Percentiles rank a stretch among this genome's conserved stretches.
Conservation (phyloP, 495 filamentous ascomycete species). For the Staphylotrichum tortipilum region DNA sequence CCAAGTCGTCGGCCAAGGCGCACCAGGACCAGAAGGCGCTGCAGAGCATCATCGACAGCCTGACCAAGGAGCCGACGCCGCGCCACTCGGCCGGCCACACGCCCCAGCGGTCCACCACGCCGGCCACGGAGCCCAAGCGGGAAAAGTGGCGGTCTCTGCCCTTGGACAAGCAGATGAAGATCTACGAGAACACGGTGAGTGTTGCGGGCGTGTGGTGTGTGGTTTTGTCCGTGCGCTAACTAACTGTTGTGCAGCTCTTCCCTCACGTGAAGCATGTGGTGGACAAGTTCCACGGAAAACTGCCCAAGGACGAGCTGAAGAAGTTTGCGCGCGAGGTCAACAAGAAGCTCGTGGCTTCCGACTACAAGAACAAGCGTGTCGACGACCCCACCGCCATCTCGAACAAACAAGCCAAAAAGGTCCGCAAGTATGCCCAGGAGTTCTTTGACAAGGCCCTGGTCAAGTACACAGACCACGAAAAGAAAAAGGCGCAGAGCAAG, state of each 20-base stretch:
- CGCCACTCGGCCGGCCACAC: conserved; percentile 46
- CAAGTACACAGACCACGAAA: conserved; percentile 64
- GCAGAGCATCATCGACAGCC: conserved; percentile 77
- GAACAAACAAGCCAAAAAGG: conserved; percentile 68
- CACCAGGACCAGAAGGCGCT: conserved; percentile 46
- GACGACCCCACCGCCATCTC: conserved; percentile 65
- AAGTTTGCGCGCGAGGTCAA: conserved; percentile 77
- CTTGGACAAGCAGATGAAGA: conserved; percentile 81
- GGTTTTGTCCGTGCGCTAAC: conserved; percentile 16
- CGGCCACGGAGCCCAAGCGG: conserved; percentile 54
- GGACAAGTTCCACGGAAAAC: conserved; percentile 74
- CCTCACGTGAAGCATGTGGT: conserved; percentile 77
- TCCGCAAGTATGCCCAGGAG: conserved; percentile 71
- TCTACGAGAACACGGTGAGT: conserved; percentile 84
- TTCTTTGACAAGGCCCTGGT: conserved; percentile 77
- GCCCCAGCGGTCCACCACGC: conserved; percentile 54
- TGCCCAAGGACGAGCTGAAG: conserved; percentile 82
- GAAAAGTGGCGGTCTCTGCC: conserved; percentile 76
- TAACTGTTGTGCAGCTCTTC: conserved; percentile 54
- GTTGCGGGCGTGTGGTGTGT: background rate
- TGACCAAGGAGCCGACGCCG: conserved; percentile 54
- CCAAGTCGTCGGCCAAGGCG: conserved; percentile 56
- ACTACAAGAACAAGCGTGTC: conserved; percentile 80
- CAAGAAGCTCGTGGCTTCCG: conserved; percentile 79
- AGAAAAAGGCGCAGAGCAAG: conserved; percentile 47